Base-by-base conservation (phyloP, 371 early-diverging fungal species). In the Globomyces sp. region DNA sequence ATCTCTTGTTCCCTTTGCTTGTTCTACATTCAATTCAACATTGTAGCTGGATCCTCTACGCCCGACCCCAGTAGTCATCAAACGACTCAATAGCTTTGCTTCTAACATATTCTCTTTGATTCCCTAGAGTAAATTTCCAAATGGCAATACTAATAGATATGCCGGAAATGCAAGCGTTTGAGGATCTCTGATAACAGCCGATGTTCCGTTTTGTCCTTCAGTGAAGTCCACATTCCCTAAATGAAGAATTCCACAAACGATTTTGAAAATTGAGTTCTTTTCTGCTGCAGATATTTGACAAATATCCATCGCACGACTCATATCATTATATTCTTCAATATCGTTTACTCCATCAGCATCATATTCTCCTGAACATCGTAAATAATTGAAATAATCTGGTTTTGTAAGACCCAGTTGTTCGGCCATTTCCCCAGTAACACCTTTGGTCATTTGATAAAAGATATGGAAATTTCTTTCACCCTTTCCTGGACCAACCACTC, bases 381-480 rank as follows among this genome's bases (percentile, higher is more conserved):
- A 64, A 71, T 81, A 84, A 47, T 76, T 70, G 67, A 82, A 82
- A 58, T 77, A 77, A 60, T 77, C 64, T 4, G 82, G 82, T 2
- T 73, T 77, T 72, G 75, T 77, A 72, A 85, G 71, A 10, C 77
- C 84, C 64, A 74, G 71, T 46, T 75, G 71, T 68, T 74, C 83
- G 60, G 61, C 71, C 40, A 78, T 77, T 10, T 70, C 37, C 1
- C 66, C 58, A 40, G 69, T 66, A 11, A 74, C 70, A 3, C 76
- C 75, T 53, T 74, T 81, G 8, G 77, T 75, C 47, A 90, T 60
- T 61, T 85, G 81, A 61, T 84, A 84, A 78, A 90, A 99, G 41
- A 99, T 92, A 77, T 99, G 99, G 81, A 98, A 99, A 77, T 96
- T 99, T 77, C 98, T 86, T 75, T 99, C 99, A 63, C 93, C 91